These are phyloP conservation scores for Ramichloridium luteum DNA, from an alignment of 2,329 filamentous ascomycete genomes.

Conservation along the genomic window DNA sequence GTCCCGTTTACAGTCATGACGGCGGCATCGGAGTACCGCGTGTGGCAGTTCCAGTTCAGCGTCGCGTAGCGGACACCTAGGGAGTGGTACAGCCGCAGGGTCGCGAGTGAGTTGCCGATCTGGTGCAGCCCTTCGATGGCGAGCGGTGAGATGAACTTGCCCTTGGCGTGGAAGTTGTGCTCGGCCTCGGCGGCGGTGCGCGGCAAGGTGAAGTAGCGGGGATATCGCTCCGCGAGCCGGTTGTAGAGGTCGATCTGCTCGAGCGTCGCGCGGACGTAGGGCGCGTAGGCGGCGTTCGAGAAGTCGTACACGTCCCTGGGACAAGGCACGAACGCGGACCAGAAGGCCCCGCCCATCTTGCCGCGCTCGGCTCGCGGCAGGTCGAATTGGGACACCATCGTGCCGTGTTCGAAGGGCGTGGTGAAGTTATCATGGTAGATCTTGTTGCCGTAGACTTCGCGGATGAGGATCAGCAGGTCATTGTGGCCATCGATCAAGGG, in stretches of 20 bases:
- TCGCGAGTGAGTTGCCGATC: slow-evolving; percentile 72
- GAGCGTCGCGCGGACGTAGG: slow-evolving; percentile 54
- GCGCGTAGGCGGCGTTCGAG: slow-evolving; percentile 57
- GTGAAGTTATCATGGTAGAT: slow-evolving; percentile 60
- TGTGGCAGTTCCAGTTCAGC: slow-evolving; percentile 88
- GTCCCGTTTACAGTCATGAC: slow-evolving; percentile 42
- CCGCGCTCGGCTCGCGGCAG: slow-evolving; percentile 61
- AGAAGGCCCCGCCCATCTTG: slow-evolving; percentile 74
- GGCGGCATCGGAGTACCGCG: slow-evolving; percentile 76
- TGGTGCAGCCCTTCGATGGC: slow-evolving; percentile 85
- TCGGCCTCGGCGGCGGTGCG: slow-evolving; percentile 49
- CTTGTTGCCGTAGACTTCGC: slow-evolving; percentile 56
- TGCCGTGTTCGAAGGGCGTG: slow-evolving; percentile 59
- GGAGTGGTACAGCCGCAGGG: slow-evolving; percentile 60
- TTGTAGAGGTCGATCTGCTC: slow-evolving; percentile 64
- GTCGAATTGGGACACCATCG: slow-evolving; percentile 61
- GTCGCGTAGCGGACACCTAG: slow-evolving; percentile 81
- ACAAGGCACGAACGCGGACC: slow-evolving; percentile 75
- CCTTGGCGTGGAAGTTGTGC: slow-evolving; percentile 33
- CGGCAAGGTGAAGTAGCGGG: slow-evolving; percentile 55
- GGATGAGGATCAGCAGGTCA: slow-evolving; percentile 67
- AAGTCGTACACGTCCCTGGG: slow-evolving; percentile 61
- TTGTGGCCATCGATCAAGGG: slow-evolving; percentile 62
- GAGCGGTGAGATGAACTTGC: slow-evolving; percentile 58
- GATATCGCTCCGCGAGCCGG: slow-evolving; percentile 52